Evolutionary conservation across 192 early-diverging fungal species (phyloP), one percentile per base, ranked within the genome.

Genomic region (Coemansia sp.): DNA sequence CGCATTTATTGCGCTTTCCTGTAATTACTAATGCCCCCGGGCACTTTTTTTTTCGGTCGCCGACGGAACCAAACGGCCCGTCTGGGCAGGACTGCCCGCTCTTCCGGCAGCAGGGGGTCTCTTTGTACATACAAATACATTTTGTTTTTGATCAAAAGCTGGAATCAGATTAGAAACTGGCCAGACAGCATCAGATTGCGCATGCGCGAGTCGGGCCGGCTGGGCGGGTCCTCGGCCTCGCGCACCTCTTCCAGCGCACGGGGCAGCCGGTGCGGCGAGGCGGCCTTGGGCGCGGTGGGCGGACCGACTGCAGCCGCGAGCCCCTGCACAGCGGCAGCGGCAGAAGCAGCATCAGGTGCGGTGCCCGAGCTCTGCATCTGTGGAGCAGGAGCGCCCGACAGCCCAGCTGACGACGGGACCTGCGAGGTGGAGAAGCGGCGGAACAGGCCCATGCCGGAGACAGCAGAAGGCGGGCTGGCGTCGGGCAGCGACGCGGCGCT

Each of bases 131-230:
- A 26, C 23, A 26, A 26, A 26, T 26, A 26, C 23, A 26, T 26
- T 26, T 26, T 26, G 23, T 26, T 26, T n/a, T 28, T 28, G 23
- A 26, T 26, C 23, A 26, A 26, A 26, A 26, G 23, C 23, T 40
- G 16, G 5, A 14, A 44, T 58, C 48, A 73, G 44, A 73, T 48
- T 16, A 73, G 52, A 49, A 73, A 73, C 59, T 73, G 70, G 15
- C 70, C 70, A 17, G 70, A 73, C 3, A 73, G 59, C 70, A 73
- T 73, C 51, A 73, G 63, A 40, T 73, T 73, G 30, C 63, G 42
- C 63, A 73, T 73, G 42, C 70, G 62, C 43, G 70, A 73, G 60
- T 73, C 70, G 20, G 70, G 70, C 11, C 70, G 63, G 55, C 63
- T 73, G 30, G 63, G 70, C 14, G 70, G 63, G 30, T 66, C 59